phyloP scores from a whole-genome alignment of 495 filamentous ascomycete species.

The Hypoxylon lienhwacheense region DNA sequence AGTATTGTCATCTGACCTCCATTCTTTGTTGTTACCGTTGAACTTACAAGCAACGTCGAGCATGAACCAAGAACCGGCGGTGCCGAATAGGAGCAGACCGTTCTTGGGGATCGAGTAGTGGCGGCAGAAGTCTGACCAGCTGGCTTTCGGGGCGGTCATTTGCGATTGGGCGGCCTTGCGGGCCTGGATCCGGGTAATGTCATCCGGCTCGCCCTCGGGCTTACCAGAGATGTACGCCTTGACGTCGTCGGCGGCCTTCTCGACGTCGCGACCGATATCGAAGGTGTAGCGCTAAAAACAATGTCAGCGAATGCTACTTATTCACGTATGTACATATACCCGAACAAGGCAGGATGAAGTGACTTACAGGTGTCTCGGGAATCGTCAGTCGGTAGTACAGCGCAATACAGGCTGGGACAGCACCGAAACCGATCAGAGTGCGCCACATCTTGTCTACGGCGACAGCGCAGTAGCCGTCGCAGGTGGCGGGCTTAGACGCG shows the following conservation, averaged over 20 bases:
- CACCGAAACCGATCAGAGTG: slow-evolving; percentile 73
- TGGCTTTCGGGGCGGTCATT: slow-evolving; percentile 63
- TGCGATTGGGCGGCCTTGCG: slow-evolving; percentile 48
- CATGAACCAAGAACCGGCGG: slow-evolving; percentile 79
- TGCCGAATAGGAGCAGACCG: slow-evolving; percentile 70
- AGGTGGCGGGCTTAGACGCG: slow-evolving; percentile 52
- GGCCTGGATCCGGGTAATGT: slow-evolving; percentile 56
- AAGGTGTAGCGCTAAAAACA: slow-evolving; percentile 70
- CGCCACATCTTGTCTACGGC: slow-evolving; percentile 90
- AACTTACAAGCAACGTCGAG: slow-evolving; percentile 58
- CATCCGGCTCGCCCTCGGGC: slow-evolving; percentile 62
- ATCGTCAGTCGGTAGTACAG: slow-evolving; percentile 82
- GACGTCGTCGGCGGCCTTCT: slow-evolving; percentile 69
- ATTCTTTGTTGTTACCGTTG: background rate
- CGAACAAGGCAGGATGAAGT: no score
- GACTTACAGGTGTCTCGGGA: slow-evolving; percentile 76
- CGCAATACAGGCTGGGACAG: slow-evolving; percentile 74
- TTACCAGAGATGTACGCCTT: slow-evolving; percentile 63
- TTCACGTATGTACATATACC: slow-evolving; percentile 32
- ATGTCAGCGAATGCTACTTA: slow-evolving; percentile 45
- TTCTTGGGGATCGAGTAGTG: slow-evolving; percentile 70
- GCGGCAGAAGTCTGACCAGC: slow-evolving; percentile 62
- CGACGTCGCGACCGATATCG: slow-evolving; percentile 75
- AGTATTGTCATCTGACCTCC: background rate
- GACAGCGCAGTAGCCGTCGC: slow-evolving; percentile 64